A percentile compares a stretch with the other conserved stretches of the same genome.
phyloP scores from a whole-genome alignment of 495 filamentous ascomycete genomes.

The Annulohypoxylon nitens region DNA sequence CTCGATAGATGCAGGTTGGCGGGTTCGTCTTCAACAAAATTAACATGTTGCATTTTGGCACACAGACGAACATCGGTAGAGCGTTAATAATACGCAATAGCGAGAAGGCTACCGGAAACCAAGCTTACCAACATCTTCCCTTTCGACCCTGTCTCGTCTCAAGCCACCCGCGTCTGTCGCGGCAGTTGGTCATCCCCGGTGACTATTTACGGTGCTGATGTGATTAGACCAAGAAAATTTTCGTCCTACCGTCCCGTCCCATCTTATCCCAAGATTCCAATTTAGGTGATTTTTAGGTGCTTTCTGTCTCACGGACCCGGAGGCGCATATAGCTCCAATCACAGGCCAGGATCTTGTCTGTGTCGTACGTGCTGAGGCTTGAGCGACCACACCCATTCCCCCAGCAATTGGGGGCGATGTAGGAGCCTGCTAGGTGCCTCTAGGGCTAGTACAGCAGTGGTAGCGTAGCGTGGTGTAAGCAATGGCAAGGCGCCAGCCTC shows the following conservation, averaged over 20 bases:
- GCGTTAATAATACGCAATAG: conserved; percentile 1
- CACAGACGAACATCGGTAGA: conserved; percentile 1
- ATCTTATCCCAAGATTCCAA: conserved; percentile 33
- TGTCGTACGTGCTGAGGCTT: conserved; percentile 28
- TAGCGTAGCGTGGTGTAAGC: conserved; percentile 11
- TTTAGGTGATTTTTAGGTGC: neutral
- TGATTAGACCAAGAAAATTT: conserved; percentile 34
- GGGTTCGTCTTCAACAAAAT: conserved; percentile 12
- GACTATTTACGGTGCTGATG: conserved; percentile 44
- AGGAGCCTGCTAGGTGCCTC: neutral
- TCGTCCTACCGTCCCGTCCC: conserved; percentile 15
- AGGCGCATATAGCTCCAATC: conserved; percentile 36
- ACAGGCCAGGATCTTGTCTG: conserved; percentile 20
- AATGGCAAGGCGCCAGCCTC: conserved; percentile 21
- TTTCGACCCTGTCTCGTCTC: conserved; percentile 17
- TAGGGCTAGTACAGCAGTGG: too few species aligned
- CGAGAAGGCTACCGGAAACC: neutral
- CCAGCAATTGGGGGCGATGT: conserved; percentile 31
- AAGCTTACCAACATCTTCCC: conserved; percentile 13
- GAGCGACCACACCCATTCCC: conserved; percentile 2
- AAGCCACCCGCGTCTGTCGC: conserved; percentile 40
- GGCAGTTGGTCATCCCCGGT: conserved; percentile 39
- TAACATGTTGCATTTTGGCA: conserved; percentile 8
- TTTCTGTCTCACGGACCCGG: conserved; percentile 25
- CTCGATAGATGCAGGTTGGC: conserved; percentile 24